Conservation (phyloP, 1,284 basidiomycete genomes). For the Ganoderma resinaceum region DNA sequence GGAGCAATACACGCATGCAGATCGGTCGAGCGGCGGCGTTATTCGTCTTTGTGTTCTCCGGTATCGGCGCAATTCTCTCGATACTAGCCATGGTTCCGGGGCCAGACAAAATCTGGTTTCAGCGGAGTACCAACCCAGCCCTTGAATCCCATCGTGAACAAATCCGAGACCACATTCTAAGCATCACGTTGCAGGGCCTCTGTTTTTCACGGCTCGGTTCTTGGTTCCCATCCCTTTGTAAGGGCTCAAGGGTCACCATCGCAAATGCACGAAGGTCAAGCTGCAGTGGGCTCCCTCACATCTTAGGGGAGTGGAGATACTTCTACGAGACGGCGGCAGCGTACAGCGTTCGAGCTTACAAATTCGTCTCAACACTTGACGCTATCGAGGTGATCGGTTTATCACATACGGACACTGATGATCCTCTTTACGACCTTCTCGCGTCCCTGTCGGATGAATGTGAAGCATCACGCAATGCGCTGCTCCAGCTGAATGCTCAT, state of each 20-base stretch:
- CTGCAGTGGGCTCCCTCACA: background rate
- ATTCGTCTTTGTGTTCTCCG: background rate
- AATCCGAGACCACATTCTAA: too few species aligned
- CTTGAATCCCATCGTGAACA: too few species aligned
- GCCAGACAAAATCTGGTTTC: background rate
- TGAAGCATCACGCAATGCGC: background rate
- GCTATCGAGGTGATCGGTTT: background rate
- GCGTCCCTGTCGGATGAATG: background rate
- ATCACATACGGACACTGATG: background rate
- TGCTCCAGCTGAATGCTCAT: background rate
- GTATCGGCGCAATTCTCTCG: background rate
- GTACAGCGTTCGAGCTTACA: background rate
- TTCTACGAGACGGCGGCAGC: background rate
- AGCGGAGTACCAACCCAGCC: background rate
- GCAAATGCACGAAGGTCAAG: background rate
- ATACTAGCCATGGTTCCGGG: background rate
- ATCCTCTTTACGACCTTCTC: background rate
- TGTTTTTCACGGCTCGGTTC: background rate
- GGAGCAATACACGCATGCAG: too few species aligned
- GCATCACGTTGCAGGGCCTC: background rate
- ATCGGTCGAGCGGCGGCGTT: background rate
- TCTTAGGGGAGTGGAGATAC: background rate
- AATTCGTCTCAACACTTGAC: background rate
- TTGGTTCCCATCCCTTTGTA: background rate
- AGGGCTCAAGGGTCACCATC: too few species aligned